Conservation (phyloP, 2,329 filamentous ascomycete species). For the Colletotrichum sp. region DNA sequence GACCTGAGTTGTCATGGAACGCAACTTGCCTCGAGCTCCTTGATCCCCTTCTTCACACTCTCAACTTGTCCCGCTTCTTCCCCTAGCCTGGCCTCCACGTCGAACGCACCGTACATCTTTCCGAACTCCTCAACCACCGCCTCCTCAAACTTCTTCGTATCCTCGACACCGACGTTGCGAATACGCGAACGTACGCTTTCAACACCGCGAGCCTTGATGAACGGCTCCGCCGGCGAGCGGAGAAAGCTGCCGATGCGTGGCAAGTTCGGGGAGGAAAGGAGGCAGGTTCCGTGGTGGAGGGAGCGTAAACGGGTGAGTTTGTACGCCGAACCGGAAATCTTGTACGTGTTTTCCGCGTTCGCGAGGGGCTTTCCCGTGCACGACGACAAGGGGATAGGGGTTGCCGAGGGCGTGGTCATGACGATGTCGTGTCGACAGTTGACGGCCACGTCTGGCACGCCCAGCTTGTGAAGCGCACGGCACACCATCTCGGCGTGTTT, state of each 20-base stretch:
- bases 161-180: slow-evolving; percentile 71
- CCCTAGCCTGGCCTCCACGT: slow-evolving; percentile 48
- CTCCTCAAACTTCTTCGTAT: slow-evolving; percentile 45
- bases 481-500: slow-evolving; percentile 93
- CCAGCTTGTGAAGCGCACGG: slow-evolving; percentile 71
- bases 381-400: neutral
- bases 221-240: slow-evolving; percentile 77
- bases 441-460: slow-evolving; percentile 68
- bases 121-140: slow-evolving; percentile 71
- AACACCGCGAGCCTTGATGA: slow-evolving; percentile 82
- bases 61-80: slow-evolving; percentile 49
- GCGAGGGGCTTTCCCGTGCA: neutral
- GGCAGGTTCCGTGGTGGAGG: slow-evolving; percentile 91
- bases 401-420: slow-evolving; percentile 50
- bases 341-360: slow-evolving; percentile 54
- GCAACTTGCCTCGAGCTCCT: slow-evolving; percentile 62
- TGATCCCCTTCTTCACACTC: slow-evolving; percentile 64
- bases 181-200: slow-evolving; percentile 90
- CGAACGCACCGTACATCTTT: slow-evolving; percentile 63
- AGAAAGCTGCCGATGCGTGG: slow-evolving; percentile 71
- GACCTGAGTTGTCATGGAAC: slow-evolving; percentile 23
- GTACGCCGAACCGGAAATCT: slow-evolving; percentile 94
- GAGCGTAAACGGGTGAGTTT: slow-evolving; percentile 84
- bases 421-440: slow-evolving; percentile 96
- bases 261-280: slow-evolving; percentile 80